Evolutionary conservation across 2,329 filamentous ascomycete species (phyloP).

Genomic region (Basipetospora chlamydospora): DNA sequence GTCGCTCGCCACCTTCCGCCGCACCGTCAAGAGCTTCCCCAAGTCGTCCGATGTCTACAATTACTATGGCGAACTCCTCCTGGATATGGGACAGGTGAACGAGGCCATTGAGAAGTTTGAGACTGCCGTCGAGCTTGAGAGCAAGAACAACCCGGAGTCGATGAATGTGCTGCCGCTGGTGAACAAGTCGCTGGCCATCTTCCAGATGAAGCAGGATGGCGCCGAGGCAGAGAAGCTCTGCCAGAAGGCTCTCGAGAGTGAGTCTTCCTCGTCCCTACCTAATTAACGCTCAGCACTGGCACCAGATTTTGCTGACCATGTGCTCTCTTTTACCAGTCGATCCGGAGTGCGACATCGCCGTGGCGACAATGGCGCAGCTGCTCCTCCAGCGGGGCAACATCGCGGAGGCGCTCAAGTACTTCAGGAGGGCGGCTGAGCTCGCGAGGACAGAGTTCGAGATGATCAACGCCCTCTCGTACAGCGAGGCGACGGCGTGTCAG

Average conservation of each 20-base stretch:
- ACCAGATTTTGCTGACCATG: too few relatives aligned
- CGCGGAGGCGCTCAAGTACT: slow-evolving; percentile 86
- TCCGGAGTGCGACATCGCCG: slow-evolving; percentile 95
- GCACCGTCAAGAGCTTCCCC: slow-evolving; percentile 97
- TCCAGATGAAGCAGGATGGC: slow-evolving; percentile 98
- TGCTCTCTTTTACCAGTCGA: slow-evolving; percentile 56
- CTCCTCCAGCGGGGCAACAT: slow-evolving; percentile 97
- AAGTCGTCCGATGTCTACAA: slow-evolving; percentile 97
- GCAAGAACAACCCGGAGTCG: slow-evolving; percentile 77
- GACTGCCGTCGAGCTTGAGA: slow-evolving; percentile 97
- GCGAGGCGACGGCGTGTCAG: slow-evolving; percentile 91
- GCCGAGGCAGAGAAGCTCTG: slow-evolving; percentile 88
- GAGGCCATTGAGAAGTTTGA: slow-evolving; percentile 98
- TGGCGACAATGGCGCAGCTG: slow-evolving; percentile 96
- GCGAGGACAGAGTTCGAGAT: slow-evolving; percentile 91
- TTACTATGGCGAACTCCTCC: slow-evolving; percentile 93
- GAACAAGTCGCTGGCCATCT: slow-evolving; percentile 93
- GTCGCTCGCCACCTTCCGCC: slow-evolving; percentile 94
- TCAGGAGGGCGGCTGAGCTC: slow-evolving; percentile 89
- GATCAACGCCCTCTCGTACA: slow-evolving; percentile 90
- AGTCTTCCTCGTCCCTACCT: slow-evolving; percentile 22
- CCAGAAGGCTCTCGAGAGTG: slow-evolving; percentile 93
- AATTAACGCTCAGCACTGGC: too few relatives aligned
- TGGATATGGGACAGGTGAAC: slow-evolving; percentile 90
- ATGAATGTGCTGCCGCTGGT: slow-evolving; percentile 97